Percentiles rank a stretch among this genome's conserved stretches.
Evolutionary conservation across 176 grass and related monocot species (phyloP).

Genomic region (Tuctoria greenei): DNA sequence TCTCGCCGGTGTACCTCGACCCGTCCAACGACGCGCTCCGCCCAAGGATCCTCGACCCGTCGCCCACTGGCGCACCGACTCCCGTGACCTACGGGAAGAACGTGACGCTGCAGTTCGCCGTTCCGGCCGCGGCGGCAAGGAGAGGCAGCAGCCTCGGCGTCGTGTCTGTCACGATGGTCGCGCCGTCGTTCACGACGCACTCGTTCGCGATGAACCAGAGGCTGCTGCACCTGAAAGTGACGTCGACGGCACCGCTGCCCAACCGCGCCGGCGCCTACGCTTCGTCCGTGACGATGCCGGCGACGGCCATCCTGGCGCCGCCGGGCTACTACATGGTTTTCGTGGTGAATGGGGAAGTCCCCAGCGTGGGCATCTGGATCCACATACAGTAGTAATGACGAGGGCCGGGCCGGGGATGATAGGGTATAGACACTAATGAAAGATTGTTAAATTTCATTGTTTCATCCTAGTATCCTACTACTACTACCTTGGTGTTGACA

Average conservation of each 20-base stretch:
- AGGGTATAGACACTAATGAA: neutral
- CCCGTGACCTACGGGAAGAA: slow-evolving; percentile 37
- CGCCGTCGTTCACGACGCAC: slow-evolving; percentile 83
- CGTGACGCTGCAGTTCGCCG: slow-evolving; percentile 47
- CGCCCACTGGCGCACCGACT: slow-evolving; percentile 4
- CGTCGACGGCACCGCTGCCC: neutral
- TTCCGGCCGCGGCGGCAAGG: slow-evolving; percentile 6
- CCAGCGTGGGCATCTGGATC: slow-evolving; percentile 72
- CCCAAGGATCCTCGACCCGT: slow-evolving; percentile 42
- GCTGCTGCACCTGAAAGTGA: slow-evolving; percentile 50
- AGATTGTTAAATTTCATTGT: slow-evolving; percentile 4
- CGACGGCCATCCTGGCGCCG: slow-evolving; percentile 48
- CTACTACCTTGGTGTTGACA: neutral
- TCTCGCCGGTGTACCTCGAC: slow-evolving; percentile 72
- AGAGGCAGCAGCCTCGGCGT: neutral
- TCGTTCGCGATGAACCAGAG: slow-evolving; percentile 86
- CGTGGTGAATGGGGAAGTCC: slow-evolving; percentile 65
- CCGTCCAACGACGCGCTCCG: slow-evolving; percentile 40
- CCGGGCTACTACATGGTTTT: slow-evolving; percentile 88
- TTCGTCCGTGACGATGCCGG: slow-evolving; percentile 43
- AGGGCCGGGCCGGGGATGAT: no score
- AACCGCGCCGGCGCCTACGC: neutral
- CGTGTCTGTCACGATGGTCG: slow-evolving; percentile 56
- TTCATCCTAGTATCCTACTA: no score
- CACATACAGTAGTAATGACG: slow-evolving; percentile 44